Evolutionary conservation across 306 rosid genomes (phyloP).

Genomic region (Vachellia pachyceras): DNA sequence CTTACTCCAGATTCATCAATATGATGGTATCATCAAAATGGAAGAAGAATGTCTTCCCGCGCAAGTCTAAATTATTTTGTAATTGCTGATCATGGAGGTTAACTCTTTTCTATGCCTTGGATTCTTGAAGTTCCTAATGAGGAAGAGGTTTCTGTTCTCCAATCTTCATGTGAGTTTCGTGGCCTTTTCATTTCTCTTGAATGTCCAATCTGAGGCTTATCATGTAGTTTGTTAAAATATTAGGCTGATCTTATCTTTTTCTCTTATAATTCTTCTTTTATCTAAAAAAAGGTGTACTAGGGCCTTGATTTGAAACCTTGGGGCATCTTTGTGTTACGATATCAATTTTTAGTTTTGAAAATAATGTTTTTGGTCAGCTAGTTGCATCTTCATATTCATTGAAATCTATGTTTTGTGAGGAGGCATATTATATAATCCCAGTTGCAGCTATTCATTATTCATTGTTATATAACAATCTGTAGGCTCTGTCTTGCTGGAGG

Average conservation of each 20-base stretch:
- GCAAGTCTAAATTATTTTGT: constrained; percentile 38
- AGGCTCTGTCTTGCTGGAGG: constrained; percentile 94
- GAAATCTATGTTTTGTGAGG: neutral
- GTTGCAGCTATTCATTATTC: constrained; percentile 4
- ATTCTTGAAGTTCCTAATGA: constrained; percentile 86
- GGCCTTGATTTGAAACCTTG: constrained; percentile 21
- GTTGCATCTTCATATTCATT: constrained; percentile 16
- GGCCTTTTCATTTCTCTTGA: constrained; percentile 12
- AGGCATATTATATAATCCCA: neutral
- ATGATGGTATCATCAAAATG: constrained; percentile 27
- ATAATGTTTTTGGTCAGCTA: neutral
- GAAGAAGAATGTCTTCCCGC: constrained; percentile 39
- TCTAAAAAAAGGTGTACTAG: neutral
- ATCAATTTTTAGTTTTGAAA: constrained; percentile 15
- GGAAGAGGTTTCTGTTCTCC: constrained; percentile 94
- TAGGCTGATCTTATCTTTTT: neutral
- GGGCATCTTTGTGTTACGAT: constrained; percentile 6
- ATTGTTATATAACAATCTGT: constrained; percentile 25
- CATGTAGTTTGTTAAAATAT: neutral
- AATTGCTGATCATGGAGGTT: constrained; percentile 65
- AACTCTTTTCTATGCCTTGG: constrained; percentile 78
- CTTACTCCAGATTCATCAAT: neutral
- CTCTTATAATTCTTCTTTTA: neutral
- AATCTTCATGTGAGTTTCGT: constrained; percentile 83
- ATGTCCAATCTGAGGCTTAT: neutral